These are phyloP conservation scores for Rhodamnia rubescens DNA, from an alignment of 345 rosid genomes.

Conservation along the genomic window DNA sequence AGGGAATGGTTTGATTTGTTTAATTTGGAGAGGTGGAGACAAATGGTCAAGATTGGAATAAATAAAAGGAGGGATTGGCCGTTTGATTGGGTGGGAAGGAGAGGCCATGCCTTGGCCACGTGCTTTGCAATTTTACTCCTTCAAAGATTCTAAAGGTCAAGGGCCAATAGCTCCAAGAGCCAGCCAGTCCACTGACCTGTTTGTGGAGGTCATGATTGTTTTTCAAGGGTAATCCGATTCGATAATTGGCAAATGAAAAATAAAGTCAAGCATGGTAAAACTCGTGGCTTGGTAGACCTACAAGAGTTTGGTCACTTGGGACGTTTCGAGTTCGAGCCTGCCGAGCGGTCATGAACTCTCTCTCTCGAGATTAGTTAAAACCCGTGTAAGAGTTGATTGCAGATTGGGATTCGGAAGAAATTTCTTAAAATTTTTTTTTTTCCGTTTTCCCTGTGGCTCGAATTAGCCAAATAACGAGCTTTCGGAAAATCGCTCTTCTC, in stretches of 20 bases:
- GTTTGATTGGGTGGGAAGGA: background rate
- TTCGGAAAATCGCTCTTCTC: background rate
- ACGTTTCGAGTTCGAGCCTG: background rate
- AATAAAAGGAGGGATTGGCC: background rate
- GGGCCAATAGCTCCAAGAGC: background rate
- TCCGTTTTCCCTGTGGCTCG: background rate
- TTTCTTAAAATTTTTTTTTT: background rate
- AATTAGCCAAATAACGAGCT: background rate
- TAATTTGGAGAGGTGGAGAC: background rate
- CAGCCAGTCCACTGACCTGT: background rate
- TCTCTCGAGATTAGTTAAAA: background rate
- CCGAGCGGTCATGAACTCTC: background rate
- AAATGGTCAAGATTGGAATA: background rate
- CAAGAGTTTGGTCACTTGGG: background rate
- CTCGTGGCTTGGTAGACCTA: background rate
- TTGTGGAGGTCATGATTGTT: background rate
- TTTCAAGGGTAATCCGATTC: background rate
- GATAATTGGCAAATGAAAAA: background rate
- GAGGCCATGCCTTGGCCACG: background rate
- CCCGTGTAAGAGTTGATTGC: rapidly evolving
- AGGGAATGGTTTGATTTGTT: conserved; percentile 1
- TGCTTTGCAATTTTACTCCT: background rate
- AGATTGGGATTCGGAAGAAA: background rate
- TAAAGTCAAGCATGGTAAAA: background rate
- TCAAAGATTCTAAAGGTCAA: background rate